These are phyloP conservation scores for Melampsora larici-populina DNA, from an alignment of 1,284 basidiomycete species.

Conservation along the genomic window DNA sequence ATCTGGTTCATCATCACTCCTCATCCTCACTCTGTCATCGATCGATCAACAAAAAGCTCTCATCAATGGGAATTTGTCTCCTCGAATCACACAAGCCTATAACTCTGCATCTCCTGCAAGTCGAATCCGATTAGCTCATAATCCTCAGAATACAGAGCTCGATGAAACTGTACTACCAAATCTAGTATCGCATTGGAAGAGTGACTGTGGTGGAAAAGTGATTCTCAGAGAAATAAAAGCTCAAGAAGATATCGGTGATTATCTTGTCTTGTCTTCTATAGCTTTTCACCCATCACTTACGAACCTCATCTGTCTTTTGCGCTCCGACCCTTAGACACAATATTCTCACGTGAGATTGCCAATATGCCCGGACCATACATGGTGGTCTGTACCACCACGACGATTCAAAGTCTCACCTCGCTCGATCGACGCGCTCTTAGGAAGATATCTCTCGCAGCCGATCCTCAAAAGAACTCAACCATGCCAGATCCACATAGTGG, in stretches of 20 bases:
- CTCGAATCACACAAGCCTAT: conserved; percentile 12
- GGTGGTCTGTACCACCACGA: conserved; percentile 14
- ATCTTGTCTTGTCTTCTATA: neutral
- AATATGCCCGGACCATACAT: conserved; percentile 1
- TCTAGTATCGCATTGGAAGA: conserved; percentile 9
- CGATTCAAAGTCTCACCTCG: neutral
- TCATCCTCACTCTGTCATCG: conserved; percentile 12
- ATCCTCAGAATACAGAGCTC: neutral
- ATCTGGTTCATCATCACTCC: conserved; percentile 13
- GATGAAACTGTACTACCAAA: neutral
- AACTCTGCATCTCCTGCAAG: conserved; percentile 5
- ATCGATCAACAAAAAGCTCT: neutral
- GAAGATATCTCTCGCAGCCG: neutral
- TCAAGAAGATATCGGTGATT: conserved; percentile 21
- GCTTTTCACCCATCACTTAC: neutral
- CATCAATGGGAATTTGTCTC: conserved; percentile 6
- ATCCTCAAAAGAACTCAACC: neutral
- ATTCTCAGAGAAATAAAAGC: neutral
- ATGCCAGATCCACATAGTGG: conserved; percentile 13
- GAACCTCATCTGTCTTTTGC: neutral
- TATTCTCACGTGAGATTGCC: neutral
- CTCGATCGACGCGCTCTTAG: neutral
- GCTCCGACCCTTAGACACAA: neutral
- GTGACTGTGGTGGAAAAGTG: conserved; percentile 17
- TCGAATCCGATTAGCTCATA: neutral